phyloP scores from a whole-genome alignment of 768 basidiomycete genomes.

The Exidia glandulosa region DNA sequence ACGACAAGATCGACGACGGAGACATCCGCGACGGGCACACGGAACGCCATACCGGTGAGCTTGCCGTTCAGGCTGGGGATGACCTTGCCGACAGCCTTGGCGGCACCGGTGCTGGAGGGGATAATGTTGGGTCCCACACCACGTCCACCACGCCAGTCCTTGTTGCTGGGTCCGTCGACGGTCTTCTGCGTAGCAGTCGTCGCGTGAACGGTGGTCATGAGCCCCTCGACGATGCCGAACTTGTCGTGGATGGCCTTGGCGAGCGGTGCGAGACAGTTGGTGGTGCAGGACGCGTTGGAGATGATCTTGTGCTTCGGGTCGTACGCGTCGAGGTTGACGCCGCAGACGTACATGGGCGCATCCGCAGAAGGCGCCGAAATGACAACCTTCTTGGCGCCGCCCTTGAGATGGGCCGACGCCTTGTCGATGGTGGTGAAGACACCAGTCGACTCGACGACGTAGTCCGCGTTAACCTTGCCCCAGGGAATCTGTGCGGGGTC shows the following conservation, averaged over 20 bases:
- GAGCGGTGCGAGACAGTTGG: constrained; percentile 98
- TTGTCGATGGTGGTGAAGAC: constrained; percentile 96
- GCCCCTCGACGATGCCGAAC: constrained; percentile 89
- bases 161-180: constrained; percentile 87
- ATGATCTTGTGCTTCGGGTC: constrained; percentile 84
- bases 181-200: constrained; percentile 95
- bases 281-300: constrained; percentile 99
- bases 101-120: constrained; percentile 96
- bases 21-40: constrained; percentile 91
- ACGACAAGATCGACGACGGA: constrained; percentile 97
- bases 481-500: constrained; percentile 83
- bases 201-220: constrained; percentile 98
- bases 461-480: constrained; percentile 71
- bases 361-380: constrained; percentile 98
- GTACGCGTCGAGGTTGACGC: constrained; percentile 92
- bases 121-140: constrained; percentile 97
- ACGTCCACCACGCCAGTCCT: constrained; percentile 97
- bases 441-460: constrained; percentile 96
- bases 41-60: constrained; percentile 92
- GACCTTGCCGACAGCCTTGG: constrained; percentile 98
- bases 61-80: constrained; percentile 95
- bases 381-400: constrained; percentile 99
- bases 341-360: constrained; percentile 88
- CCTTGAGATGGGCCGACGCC: constrained; percentile 90
- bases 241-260: constrained; percentile 98